Conservation (phyloP, 2,329 filamentous ascomycete species). For the Aspergillus brunneoviolaceus region DNA sequence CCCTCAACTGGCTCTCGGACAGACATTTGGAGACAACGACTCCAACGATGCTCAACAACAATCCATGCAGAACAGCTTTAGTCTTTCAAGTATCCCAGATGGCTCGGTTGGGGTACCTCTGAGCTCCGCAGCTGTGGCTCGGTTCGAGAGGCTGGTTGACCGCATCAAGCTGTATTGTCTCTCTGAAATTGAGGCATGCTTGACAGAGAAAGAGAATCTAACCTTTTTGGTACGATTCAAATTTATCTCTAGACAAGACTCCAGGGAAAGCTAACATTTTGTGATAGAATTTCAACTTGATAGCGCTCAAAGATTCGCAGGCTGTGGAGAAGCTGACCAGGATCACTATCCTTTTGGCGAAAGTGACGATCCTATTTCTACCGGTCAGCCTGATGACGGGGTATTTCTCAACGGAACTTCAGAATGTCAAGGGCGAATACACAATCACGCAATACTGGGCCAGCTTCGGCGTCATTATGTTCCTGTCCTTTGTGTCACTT, state of each 20-base stretch:
- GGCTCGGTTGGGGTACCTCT: conserved; percentile 43
- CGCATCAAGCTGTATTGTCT: conserved; percentile 62
- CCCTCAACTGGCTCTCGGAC: conserved; percentile 19
- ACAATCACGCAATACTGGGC: conserved; percentile 66
- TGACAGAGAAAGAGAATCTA: conserved; percentile 68
- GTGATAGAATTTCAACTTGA: conserved; percentile 71
- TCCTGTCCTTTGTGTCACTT: conserved; percentile 58
- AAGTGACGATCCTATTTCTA: conserved; percentile 73
- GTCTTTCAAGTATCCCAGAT: conserved; percentile 18
- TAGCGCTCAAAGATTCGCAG: conserved; percentile 71
- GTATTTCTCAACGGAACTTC: conserved; percentile 69
- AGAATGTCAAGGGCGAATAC: conserved; percentile 57
- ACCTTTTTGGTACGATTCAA: conserved; percentile 60
- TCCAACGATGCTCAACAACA: conserved; percentile 42
- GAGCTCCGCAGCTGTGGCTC: conserved; percentile 52
- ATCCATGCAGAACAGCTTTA: conserved; percentile 25
- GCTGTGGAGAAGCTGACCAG: conserved; percentile 70
- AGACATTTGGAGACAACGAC: conserved; percentile 29
- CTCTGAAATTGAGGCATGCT: conserved; percentile 62
- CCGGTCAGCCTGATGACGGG: conserved; percentile 72
- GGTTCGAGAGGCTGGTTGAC: conserved; percentile 61
- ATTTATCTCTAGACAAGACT: neutral
- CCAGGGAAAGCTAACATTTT: conserved; percentile 5
- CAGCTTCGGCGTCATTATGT: conserved; percentile 63
- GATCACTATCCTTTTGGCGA: conserved; percentile 70